Conservation (phyloP, 345 rosid species). For the Durio zibethinus region DNA sequence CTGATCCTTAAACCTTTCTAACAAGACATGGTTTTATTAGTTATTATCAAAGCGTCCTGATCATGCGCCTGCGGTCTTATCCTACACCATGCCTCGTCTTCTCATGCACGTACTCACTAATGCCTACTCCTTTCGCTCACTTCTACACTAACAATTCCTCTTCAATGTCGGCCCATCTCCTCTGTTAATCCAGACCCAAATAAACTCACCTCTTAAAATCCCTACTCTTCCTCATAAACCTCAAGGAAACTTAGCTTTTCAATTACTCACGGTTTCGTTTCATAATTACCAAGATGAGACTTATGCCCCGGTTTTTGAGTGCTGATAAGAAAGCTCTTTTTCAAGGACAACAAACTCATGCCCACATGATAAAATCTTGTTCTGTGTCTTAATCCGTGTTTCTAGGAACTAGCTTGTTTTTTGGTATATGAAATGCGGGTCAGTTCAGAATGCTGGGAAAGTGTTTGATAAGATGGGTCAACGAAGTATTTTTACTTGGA, state of each 20-base stretch:
- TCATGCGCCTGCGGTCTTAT: neutral
- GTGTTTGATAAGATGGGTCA: conserved; percentile 64
- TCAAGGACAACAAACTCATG: conserved; percentile 56
- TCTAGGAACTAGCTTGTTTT: conserved; percentile 62
- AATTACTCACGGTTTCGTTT: conserved; percentile 21
- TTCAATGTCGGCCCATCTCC: conserved; percentile 13
- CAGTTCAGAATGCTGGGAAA: conserved; percentile 44
- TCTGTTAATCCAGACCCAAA: conserved; percentile 18
- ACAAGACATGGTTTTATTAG: too few relatives aligned
- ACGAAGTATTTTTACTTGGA: conserved; percentile 68
- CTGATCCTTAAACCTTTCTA: neutral
- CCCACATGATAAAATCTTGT: conserved; percentile 44
- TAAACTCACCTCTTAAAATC: conserved; percentile 20
- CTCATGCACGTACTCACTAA: neutral
- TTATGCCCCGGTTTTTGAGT: conserved; percentile 45
- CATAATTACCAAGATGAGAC: conserved; percentile 24
- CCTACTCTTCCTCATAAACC: conserved; percentile 9
- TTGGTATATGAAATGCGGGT: conserved; percentile 69
- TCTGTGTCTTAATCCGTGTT: conserved; percentile 25
- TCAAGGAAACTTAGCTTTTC: conserved; percentile 44
- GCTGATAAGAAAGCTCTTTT: conserved; percentile 34
- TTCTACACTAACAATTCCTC: conserved; percentile 1
- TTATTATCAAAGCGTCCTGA: neutral
- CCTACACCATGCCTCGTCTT: conserved; percentile 1
- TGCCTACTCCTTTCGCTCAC: conserved; percentile 10